phyloP scores from a whole-genome alignment of 352 stramenopile species.

The Hyaloperonospora brassicae region DNA sequence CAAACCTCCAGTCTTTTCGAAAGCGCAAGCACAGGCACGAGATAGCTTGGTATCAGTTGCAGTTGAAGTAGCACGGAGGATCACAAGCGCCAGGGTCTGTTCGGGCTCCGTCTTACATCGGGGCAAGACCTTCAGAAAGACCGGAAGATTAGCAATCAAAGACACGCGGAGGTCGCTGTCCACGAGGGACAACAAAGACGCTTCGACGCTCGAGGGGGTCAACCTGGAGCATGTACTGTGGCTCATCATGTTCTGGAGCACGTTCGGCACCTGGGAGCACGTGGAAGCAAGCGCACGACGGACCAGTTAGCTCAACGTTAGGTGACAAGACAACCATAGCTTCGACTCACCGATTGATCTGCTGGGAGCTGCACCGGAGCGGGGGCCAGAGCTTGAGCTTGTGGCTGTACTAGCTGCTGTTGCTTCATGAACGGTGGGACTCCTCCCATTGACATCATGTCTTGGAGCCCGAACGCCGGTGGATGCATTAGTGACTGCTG shows the following conservation, averaged over 20 bases:
- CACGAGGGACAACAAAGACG: conserved; percentile 46
- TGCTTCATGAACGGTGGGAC: conserved; percentile 21
- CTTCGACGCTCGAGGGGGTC: conserved; percentile 33
- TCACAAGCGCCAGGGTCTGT: conserved; percentile 58
- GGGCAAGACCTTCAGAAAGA: conserved; percentile 54
- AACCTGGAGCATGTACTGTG: conserved; percentile 20
- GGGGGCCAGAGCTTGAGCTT: conserved; percentile 9
- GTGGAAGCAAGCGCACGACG: neutral
- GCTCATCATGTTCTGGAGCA: conserved; percentile 32
- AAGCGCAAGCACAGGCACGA: conserved; percentile 44
- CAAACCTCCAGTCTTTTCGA: conserved; percentile 65
- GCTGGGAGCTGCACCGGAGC: conserved; percentile 15
- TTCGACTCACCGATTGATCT: conserved; percentile 22
- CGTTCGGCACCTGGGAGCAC: conserved; percentile 23
- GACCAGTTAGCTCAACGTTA: conserved; percentile 6
- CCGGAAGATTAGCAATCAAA: conserved; percentile 38
- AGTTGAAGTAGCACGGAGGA: conserved; percentile 59
- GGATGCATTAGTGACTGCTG: conserved; percentile 22
- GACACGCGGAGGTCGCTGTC: conserved; percentile 45
- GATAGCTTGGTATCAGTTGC: conserved; percentile 49
- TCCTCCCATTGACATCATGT: conserved; percentile 16
- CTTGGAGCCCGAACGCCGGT: conserved; percentile 19
- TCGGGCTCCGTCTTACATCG: conserved; percentile 62
- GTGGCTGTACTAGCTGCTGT: conserved; percentile 10
- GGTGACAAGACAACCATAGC: neutral